Conservation (phyloP, 495 filamentous ascomycete genomes). For the Tuber melanosporum region DNA sequence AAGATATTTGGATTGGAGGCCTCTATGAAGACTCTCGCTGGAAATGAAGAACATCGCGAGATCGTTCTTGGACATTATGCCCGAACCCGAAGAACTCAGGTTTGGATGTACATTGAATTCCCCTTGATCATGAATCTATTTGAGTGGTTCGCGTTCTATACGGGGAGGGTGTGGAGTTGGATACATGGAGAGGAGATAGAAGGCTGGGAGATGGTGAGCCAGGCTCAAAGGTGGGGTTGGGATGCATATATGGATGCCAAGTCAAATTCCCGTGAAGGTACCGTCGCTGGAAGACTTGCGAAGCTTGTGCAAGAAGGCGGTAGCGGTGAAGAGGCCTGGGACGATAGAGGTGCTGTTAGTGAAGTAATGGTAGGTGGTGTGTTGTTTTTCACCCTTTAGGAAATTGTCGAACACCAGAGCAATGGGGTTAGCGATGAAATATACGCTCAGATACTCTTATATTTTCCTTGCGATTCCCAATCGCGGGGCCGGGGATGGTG, state of each 20-base stretch:
- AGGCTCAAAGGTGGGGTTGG: constrained; percentile 9
- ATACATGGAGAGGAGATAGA: neutral
- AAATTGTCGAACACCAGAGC: neutral
- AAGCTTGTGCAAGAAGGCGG: neutral
- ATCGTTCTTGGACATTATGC: constrained; percentile 8
- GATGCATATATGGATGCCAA: constrained; percentile 10
- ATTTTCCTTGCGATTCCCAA: neutral
- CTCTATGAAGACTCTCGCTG: constrained; percentile 9
- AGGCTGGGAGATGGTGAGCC: neutral
- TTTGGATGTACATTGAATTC: constrained; percentile 9
- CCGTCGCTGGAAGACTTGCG: constrained; percentile 9
- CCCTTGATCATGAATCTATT: constrained; percentile 4
- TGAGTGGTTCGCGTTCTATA: neutral
- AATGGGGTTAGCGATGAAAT: neutral
- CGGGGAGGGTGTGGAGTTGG: neutral
- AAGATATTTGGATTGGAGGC: constrained; percentile 17
- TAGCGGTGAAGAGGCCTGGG: neutral
- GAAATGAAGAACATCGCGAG: constrained; percentile 9
- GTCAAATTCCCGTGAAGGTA: neutral
- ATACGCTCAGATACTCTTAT: neutral
- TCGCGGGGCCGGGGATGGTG: neutral
- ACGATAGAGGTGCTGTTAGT: constrained; percentile 3
- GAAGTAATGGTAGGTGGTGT: constrained; percentile 11
- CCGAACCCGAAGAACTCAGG: constrained; percentile 2
- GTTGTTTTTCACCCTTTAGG: neutral